Conservation (phyloP, 257 asterid species). For the Coffea eugenioides region DNA sequence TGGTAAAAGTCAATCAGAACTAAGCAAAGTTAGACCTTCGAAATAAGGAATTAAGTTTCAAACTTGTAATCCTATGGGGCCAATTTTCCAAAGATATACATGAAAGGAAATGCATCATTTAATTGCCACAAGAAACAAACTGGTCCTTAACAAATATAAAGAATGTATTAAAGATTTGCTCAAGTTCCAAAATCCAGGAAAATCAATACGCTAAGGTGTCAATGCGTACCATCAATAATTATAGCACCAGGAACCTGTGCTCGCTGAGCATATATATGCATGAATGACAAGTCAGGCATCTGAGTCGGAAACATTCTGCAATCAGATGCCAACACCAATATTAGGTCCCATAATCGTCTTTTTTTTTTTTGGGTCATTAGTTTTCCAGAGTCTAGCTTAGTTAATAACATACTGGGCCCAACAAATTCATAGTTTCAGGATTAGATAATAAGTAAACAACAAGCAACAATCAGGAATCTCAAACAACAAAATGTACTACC, state of each 20-base stretch:
- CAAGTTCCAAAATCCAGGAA: background rate
- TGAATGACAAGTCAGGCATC: conserved; percentile 76
- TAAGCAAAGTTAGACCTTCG: background rate
- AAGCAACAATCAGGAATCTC: too few species aligned
- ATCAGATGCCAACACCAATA: conserved; percentile 11
- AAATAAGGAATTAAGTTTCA: background rate
- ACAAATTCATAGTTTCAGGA: background rate
- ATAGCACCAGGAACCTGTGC: conserved; percentile 80
- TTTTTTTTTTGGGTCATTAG: background rate
- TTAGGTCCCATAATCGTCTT: background rate
- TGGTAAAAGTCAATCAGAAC: conserved; percentile 2
- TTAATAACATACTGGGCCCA: background rate
- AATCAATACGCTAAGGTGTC: background rate
- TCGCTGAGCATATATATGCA: conserved; percentile 84
- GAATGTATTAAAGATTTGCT: background rate
- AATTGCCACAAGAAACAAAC: background rate
- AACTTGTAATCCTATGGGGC: background rate
- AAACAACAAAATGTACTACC: background rate
- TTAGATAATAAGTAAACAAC: too few species aligned
- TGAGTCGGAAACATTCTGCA: conserved; percentile 72
- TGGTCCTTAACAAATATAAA: background rate
- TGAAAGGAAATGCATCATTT: background rate
- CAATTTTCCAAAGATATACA: background rate
- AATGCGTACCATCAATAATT: conserved; percentile 73
- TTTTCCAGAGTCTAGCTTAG: background rate